A percentile compares a stretch with the other conserved stretches of the same genome.
Evolutionary conservation across 2,329 filamentous ascomycete genomes (phyloP).

Genomic region (Hyphodiscus sp.): DNA sequence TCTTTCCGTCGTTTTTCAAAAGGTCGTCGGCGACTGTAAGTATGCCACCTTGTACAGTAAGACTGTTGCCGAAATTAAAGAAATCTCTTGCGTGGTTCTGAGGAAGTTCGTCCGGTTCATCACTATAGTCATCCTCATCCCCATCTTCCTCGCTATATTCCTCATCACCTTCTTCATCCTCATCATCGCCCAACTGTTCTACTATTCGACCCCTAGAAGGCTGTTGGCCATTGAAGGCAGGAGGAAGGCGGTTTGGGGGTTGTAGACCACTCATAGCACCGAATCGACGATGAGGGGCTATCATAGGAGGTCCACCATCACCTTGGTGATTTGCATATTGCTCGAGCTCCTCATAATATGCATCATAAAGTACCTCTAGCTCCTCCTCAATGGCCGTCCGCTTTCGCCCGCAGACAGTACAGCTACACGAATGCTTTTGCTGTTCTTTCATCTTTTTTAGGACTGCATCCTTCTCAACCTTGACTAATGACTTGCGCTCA

Average conservation of each 20-base stretch:
- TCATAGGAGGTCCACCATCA: conserved; percentile 61
- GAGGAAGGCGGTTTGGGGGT: conserved; percentile 51
- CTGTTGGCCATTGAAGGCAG: conserved; percentile 57
- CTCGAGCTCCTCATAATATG: conserved; percentile 96
- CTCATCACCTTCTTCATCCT: conserved; percentile 41
- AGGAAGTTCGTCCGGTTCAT: conserved; percentile 57
- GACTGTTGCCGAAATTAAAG: conserved; percentile 94
- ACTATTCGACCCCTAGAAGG: conserved; percentile 71
- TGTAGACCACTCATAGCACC: conserved; percentile 46
- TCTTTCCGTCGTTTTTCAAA: conserved; percentile 97
- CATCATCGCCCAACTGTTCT: conserved; percentile 48
- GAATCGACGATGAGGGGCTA: conserved; percentile 60
- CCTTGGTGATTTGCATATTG: conserved; percentile 89
- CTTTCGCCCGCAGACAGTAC: conserved; percentile 93
- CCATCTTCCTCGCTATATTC: conserved; percentile 42
- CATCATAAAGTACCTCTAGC: conserved; percentile 93
- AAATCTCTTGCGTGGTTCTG: conserved; percentile 73
- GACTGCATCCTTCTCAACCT: conserved; percentile 97
- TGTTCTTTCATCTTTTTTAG: conserved; percentile 99
- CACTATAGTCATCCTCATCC: conserved; percentile 62
- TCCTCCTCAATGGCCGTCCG: conserved; percentile 97
- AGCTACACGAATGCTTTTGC: conserved; percentile 98
- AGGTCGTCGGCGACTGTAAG: conserved; percentile 97
- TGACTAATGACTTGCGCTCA: conserved; percentile 89
- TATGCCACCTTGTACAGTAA: conserved; percentile 95